Evolutionary conservation across 1,139 yeast genomes (phyloP), one percentile per base, ranked within the genome.

Genomic region (Blastobotrys apis): DNA sequence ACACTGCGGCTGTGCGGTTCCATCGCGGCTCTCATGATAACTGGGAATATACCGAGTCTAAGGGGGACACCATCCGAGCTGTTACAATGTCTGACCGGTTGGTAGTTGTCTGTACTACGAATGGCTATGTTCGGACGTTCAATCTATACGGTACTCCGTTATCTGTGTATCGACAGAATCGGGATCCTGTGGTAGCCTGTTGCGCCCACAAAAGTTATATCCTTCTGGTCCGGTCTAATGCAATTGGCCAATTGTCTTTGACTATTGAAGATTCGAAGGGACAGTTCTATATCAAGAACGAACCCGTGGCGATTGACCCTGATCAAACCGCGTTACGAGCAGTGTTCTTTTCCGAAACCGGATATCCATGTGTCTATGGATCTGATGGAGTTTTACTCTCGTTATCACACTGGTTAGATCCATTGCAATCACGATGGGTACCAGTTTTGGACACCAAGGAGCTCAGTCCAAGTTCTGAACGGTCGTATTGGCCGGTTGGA

Each of bases 281-380:
- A 65, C 53, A 67, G 68, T 39, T 69, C 49, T 50, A 67, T 65
- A 55, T 69, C 66, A 45, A 59, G 43, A 58, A 67, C 41, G 72
- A 66, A 37, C 53, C 56, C 2, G 51, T 72, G 4, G 69, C 66
- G 23, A 49, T 71, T 5, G 51, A 53, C 1, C 47, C 35, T 1
- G 54, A 51, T 23, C n/a, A n/a, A n/a, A 49, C 48, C 5, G 44
- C 45, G 47, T 51, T 65, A 33, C 65, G 78, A 33, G 80, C 84
- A 50, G 82, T 88, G 4, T 68, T 90, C 33, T 90, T 90, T 59
- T 85, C 90, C 62, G 87, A 86, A 49, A 78, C 78, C 39, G 90
- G 84, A 51, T 96, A 90, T 64, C 98, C 98, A 1, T 85, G 94
- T 53, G 64, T 90, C 16, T 85, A 82, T 45, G 88, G 90, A 10